Evolutionary conservation across 164 flowering plant genomes (phyloP), one percentile per base, ranked within the genome.

Genomic region (Vitis vinifera): DNA sequence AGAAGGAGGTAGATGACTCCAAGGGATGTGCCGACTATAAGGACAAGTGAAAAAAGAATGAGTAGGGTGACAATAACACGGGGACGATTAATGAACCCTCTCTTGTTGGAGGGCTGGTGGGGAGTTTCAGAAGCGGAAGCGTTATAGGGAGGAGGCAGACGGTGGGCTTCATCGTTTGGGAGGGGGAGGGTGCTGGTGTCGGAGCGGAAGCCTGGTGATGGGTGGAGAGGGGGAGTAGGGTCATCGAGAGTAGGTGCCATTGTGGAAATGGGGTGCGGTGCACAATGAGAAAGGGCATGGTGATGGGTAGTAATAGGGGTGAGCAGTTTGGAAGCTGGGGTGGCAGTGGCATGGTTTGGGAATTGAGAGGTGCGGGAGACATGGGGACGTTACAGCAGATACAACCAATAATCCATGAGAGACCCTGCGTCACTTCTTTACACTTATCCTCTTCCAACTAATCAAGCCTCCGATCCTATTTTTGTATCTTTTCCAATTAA

Each of bases 241-340:
- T 55, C 23, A 10, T 10, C 37, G 64, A 51, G 16, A 19, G 4
- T 48, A 6, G 57, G 9, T 10, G 53, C 14, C n/a, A 16, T 19
- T 27, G 60, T 4, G 51, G 49, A 58, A 66, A 77, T 69, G 85
- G 73, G 83, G 81, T 74, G 83, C 72, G 84, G 80, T 62, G 77
- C 51, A 52, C 13, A 66, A 48, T 14, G 55, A n/a, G 49, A 44
- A 48, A 52, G 53, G 55, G 66, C 65, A 55, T 31, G 52, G 29
- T 50, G 57, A 8, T 23, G 52, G 55, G n/a, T 48, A 10, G 15
- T 17, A 58, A 9, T 13, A 19, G 13, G 48, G 57, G 12, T 14
- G 13, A 61, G 30, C 15, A 7, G 10, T 37, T 37, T 37, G 59
- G 71, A 59, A 56, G 57, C 63, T 71, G 27, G 73, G 73, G 62